Evolutionary conservation across 2,329 filamentous ascomycete genomes (phyloP).

Genomic region (Aureobasidium sp.): DNA sequence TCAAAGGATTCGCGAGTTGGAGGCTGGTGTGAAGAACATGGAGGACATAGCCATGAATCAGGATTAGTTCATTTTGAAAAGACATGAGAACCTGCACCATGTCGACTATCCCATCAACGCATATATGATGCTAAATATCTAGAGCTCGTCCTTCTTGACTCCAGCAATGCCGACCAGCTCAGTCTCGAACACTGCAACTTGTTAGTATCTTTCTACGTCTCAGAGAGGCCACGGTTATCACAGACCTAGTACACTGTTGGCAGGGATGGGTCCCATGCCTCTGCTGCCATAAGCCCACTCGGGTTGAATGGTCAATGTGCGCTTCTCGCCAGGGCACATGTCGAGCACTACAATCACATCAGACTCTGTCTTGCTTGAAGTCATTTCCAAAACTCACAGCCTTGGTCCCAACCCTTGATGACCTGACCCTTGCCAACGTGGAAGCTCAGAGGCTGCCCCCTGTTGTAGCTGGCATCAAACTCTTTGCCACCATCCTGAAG

Average conservation of each 20-base stretch:
- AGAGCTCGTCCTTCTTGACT: conserved; percentile 43
- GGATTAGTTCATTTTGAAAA: conserved; percentile 29
- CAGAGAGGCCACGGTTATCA: conserved; percentile 19
- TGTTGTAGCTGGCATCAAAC: conserved; percentile 59
- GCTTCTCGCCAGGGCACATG: conserved; percentile 97
- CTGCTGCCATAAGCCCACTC: conserved; percentile 76
- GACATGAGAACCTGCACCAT: neutral
- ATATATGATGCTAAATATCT: neutral
- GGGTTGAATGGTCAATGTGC: conserved; percentile 81
- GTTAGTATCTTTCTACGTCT: conserved; percentile 18
- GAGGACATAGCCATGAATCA: conserved; percentile 46
- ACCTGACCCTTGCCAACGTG: conserved; percentile 75
- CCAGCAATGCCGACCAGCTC: conserved; percentile 79
- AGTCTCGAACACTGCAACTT: conserved; percentile 70
- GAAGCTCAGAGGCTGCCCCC: conserved; percentile 71
- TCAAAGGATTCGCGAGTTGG: conserved; percentile 47
- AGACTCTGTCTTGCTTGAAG: neutral
- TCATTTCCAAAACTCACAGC: conserved; percentile 30
- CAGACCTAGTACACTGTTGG: conserved; percentile 68
- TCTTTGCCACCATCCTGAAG: conserved; percentile 60
- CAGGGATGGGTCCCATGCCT: conserved; percentile 78
- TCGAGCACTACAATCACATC: conserved; percentile 52
- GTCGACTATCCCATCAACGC: no score
- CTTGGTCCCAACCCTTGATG: conserved; percentile 95
- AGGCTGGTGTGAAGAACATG: conserved; percentile 44